Base-by-base conservation (phyloP, 345 rosid species). In the Turnera subulata region DNA sequence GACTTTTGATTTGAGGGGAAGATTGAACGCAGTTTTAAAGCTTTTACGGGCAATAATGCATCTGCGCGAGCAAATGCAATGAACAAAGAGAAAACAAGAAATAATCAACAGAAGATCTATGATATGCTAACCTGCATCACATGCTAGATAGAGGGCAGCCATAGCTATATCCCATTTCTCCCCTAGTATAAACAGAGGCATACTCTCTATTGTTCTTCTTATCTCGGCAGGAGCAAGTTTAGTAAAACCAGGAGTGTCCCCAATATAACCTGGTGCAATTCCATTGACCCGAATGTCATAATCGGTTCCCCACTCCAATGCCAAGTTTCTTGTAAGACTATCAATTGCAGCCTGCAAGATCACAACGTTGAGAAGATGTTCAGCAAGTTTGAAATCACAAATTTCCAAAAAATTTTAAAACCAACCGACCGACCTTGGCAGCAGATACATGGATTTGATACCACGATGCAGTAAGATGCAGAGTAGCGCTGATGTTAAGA, bases 101-200 rank as follows among this genome's bases (percentile, higher is more conserved):
- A 10, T 6, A 4, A 5, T 18, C 22, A 11, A 18, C 10, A 33
- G 21, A 51, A 61, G 5, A 50, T 9, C 6, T 6, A 6, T 22
- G 25, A 59, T 39, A 39, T 18, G 17, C 74, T 38, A 56, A 81
- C 85, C 82, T 45, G 85, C 82, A 58, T 67, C 69, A 13, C 75
- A 81, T 23, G 76, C 66, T 12, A 81, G 82, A 60, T 70, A 81
- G 46, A 81, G 24, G 17, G 75, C 71, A 52, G 82, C 82, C 85
- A 81, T 78, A 7, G 82, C 85, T 23, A 78, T 70, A 55, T 81
- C 85, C 82, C 85, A 78, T 64, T 81, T 81, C 66, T 78, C 77
- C 66, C 85, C 85, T 0, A 70, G 11, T 53, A 68, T 73, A 51
- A 17, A 47, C 17, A 73, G 52, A 1, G 73, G 71, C 73, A 52